Base-by-base conservation (phyloP, 1,284 basidiomycete species). In the Grifola frondosa region DNA sequence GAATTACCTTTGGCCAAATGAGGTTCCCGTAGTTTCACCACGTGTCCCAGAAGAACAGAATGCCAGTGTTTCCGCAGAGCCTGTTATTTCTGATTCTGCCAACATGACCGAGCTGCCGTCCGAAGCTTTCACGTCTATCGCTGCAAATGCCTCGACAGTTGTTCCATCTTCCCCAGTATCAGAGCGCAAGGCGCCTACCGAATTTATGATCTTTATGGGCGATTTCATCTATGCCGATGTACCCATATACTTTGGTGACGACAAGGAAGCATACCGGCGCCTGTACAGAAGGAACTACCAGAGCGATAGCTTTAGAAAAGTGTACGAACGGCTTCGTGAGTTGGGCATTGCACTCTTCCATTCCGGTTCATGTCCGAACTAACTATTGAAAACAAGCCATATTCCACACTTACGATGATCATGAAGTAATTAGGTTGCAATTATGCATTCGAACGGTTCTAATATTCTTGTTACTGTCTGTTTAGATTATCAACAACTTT, bases 191-290 rank as follows among this genome's bases (percentile, higher is more conserved):
- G 51, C 60, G 6, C 63, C 64, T 0, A 60, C 70, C 2, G 74
- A 78, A 43, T 88, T 87, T 53, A 62, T 86, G 63, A 57, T 86
- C 10, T 78, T 85, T 58, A 63, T 86, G 38, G 84, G 84, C 2
- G 84, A 90, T 57, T 83, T 86, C 54, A 84, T 91, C 54, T 89
- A 91, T 53, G 84, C 82, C 6, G 87, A 91, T 57, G 80, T 88
- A 2, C 88, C 88, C 3, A 49, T 71, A 11, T 83, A 80, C 60
- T 71, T 74, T 41, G 80, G 81, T 4, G 76, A 80, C 48, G 64
- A 72, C 45, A 62, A 66, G 42, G 74, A 81, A 39, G 71, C 74
- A 6, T 88, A 84, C 58, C 65, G 75, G 44, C 72, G 82, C 30
- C 67, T 84, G 13, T 88, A 88, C 57, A 67, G 85, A 22, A 73